phyloP scores from a whole-genome alignment of 108 stramenopile species.

The Pelagomonas calceolata region DNA sequence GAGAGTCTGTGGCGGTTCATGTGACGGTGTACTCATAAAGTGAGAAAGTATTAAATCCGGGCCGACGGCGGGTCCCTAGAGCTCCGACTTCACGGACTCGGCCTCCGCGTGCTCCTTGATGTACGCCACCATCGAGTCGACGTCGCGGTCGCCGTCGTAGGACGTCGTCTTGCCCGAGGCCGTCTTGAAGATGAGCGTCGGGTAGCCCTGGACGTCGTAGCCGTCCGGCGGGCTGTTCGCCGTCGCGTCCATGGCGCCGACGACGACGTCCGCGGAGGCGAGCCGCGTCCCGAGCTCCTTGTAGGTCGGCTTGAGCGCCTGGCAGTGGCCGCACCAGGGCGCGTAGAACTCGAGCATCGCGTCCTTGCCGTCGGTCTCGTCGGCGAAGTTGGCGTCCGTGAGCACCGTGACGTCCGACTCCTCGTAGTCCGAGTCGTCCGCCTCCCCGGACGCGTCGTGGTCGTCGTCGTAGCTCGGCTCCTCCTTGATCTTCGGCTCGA shows the following conservation, averaged over 20 bases:
- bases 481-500: constrained; percentile 36
- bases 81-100: constrained; percentile 2
- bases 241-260: constrained; percentile 56
- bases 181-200: constrained; percentile 39
- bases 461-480: constrained; percentile 15
- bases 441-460: constrained; percentile 7
- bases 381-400: constrained; percentile 31
- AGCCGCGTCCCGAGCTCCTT: constrained; percentile 41
- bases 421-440: constrained; percentile 34
- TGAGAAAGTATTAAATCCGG: too few relatives aligned
- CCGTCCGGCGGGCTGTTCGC: constrained; percentile 46
- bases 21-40: too few relatives aligned
- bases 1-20: constrained; percentile 66
- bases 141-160: constrained; percentile 39
- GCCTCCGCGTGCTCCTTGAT: constrained; percentile 28
- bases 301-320: constrained; percentile 42
- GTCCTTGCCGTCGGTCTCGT: constrained; percentile 37
- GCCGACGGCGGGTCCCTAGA: too few relatives aligned
- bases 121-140: constrained; percentile 32
- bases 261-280: constrained; percentile 30
- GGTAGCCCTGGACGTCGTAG: constrained; percentile 42
- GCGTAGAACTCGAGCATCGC: constrained; percentile 61
- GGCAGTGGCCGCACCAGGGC: constrained; percentile 67
- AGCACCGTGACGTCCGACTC: constrained; percentile 22
- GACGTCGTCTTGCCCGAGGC: constrained; percentile 6